Percentiles rank a stretch among this genome's conserved stretches.
These are phyloP conservation scores for Venturia carpophila DNA, from an alignment of 2,329 filamentous ascomycete species.

Conservation along the genomic window DNA sequence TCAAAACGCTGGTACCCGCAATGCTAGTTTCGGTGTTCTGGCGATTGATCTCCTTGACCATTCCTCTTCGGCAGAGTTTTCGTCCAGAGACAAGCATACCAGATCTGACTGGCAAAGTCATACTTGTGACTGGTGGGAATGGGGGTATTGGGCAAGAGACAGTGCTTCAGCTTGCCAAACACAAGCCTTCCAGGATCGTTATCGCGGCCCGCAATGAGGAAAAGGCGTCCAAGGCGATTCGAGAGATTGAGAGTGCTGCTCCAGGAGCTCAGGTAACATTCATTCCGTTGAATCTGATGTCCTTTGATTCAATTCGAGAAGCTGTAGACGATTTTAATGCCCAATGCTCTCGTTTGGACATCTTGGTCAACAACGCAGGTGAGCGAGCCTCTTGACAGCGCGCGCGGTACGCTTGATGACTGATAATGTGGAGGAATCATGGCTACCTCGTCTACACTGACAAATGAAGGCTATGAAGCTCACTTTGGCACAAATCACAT, in stretches of 20 bases:
- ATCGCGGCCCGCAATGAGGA: conserved; percentile 38
- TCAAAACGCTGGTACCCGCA: neutral
- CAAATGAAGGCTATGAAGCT: conserved; percentile 19
- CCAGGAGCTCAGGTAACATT: conserved; percentile 4
- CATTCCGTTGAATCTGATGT: conserved; percentile 17
- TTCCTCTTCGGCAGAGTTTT: conserved; percentile 21
- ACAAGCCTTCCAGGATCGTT: conserved; percentile 40
- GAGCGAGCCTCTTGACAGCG: neutral
- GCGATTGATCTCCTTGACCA: neutral
- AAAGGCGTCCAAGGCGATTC: conserved; percentile 33
- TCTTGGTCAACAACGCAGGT: conserved; percentile 20
- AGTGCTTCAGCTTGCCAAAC: conserved; percentile 37
- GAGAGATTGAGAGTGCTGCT: conserved; percentile 12
- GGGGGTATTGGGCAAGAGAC: conserved; percentile 41
- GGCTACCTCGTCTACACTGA: conserved; percentile 15
- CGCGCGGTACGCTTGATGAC: neutral
- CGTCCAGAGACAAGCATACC: conserved; percentile 34
- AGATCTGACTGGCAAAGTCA: conserved; percentile 34
- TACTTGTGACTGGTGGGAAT: conserved; percentile 41
- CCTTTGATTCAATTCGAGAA: conserved; percentile 17
- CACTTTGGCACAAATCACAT: conserved; percentile 21
- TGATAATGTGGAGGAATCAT: conserved; percentile 16
- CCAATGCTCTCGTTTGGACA: conserved; percentile 11
- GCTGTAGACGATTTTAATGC: conserved; percentile 12
- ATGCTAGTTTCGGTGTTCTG: neutral